These are phyloP conservation scores for Vaccinium darrowii DNA, from an alignment of 148 eudicot species.

Conservation along the genomic window DNA sequence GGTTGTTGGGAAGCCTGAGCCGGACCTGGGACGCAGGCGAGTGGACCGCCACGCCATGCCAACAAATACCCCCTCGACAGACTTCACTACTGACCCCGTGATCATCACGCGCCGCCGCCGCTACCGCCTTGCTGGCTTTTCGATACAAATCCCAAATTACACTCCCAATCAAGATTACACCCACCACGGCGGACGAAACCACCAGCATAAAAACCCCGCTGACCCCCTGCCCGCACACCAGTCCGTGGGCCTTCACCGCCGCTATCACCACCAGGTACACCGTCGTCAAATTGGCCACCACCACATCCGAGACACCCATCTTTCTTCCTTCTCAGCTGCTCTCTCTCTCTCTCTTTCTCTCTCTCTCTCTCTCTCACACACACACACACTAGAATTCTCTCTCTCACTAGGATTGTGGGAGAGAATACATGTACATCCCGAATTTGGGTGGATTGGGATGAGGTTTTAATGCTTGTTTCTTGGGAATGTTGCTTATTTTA, in stretches of 20 bases:
- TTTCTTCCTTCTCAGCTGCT: not conserved
- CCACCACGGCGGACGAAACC: slow-evolving; percentile 55
- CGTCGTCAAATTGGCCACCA: slow-evolving; percentile 54
- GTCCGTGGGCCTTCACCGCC: slow-evolving; percentile 60
- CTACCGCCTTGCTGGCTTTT: slow-evolving; percentile 35
- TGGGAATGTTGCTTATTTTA: not conserved
- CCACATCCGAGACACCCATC: slow-evolving; percentile 71
- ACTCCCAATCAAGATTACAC: slow-evolving; percentile 32
- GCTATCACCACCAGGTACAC: slow-evolving; percentile 60
- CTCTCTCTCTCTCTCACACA: no score
- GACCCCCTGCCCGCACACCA: slow-evolving; percentile 44
- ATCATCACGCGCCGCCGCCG: slow-evolving; percentile 16
- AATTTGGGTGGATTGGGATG: slow-evolving; percentile 1
- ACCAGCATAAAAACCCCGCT: slow-evolving; percentile 46
- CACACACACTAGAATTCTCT: not conserved
- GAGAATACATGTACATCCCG: not conserved
- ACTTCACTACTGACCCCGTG: not conserved
- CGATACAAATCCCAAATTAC: slow-evolving; percentile 79
- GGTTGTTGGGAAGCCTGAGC: slow-evolving; percentile 43
- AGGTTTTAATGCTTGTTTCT: not conserved
- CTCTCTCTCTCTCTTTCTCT: not conserved
- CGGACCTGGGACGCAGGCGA: slow-evolving; percentile 77
- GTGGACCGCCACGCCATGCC: slow-evolving; percentile 91
- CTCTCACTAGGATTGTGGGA: not conserved
- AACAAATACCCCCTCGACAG: slow-evolving; percentile 81